These are phyloP conservation scores for Camelina laxa DNA, from an alignment of 345 rosid species.

Conservation along the genomic window DNA sequence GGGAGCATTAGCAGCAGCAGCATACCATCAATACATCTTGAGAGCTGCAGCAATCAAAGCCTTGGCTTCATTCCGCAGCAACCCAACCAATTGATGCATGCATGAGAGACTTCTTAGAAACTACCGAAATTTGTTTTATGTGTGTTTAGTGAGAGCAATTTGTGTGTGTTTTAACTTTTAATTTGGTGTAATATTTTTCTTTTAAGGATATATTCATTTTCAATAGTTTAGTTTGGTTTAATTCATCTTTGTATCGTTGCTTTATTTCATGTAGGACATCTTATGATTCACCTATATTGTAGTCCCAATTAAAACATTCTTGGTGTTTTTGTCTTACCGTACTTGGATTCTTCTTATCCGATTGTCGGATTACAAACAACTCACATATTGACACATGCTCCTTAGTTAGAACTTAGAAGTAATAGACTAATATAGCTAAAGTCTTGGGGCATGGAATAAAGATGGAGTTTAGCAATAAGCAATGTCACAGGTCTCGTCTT, in stretches of 20 bases:
- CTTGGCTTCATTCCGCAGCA: slow-evolving; percentile 48
- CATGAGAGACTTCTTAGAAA: slow-evolving; percentile 3
- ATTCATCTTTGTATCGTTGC: slow-evolving; percentile 1
- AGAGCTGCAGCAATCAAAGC: slow-evolving; percentile 48
- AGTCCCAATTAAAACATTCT: background rate
- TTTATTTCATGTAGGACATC: background rate
- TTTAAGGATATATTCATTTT: background rate
- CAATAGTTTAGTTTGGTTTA: background rate
- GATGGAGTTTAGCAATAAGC: background rate
- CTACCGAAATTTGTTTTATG: background rate
- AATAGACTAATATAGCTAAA: background rate
- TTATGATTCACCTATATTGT: background rate
- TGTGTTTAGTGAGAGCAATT: background rate
- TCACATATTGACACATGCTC: background rate
- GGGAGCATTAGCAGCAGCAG: slow-evolving; percentile 47
- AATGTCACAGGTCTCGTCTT: slow-evolving; percentile 24
- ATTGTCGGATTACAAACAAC: background rate
- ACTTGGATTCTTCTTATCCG: slow-evolving; percentile 17
- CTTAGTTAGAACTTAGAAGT: background rate
- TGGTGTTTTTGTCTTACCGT: background rate
- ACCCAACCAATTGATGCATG: slow-evolving; percentile 33
- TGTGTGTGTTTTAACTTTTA: background rate
- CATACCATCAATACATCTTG: slow-evolving; percentile 45
- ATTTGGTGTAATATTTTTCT: background rate
- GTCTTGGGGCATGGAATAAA: slow-evolving; percentile 11